A percentile compares a stretch with the other conserved stretches of the same genome.
Conservation (phyloP, 2,329 filamentous ascomycete species). For the Aspergillaceae sp. region DNA sequence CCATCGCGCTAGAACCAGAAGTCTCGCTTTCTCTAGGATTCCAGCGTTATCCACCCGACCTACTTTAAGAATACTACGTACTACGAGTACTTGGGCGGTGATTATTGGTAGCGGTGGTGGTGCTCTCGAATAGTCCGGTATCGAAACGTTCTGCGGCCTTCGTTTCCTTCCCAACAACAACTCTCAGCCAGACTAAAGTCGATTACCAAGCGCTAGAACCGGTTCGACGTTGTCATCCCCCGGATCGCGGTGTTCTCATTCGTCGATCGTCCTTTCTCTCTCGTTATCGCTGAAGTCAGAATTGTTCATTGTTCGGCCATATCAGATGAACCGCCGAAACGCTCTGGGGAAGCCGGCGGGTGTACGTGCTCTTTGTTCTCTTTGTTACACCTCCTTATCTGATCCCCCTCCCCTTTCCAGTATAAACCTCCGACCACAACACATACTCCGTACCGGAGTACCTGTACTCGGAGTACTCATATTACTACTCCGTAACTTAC, state of each 20-base stretch:
- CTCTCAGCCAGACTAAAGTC: neutral
- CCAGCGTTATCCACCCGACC: too few relatives aligned
- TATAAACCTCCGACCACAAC: neutral
- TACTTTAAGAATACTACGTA: too few relatives aligned
- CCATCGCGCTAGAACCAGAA: too few relatives aligned
- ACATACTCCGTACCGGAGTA: neutral
- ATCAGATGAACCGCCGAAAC: neutral
- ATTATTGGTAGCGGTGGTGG: too few relatives aligned
- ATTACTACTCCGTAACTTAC: neutral
- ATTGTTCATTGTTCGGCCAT: too few relatives aligned
- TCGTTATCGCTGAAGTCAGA: too few relatives aligned
- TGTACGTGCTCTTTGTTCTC: neutral
- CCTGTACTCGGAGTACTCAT: neutral
- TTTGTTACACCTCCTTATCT: neutral
- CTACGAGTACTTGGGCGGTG: too few relatives aligned
- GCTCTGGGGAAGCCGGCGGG: neutral
- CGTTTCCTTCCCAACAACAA: neutral
- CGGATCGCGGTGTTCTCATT: neutral
- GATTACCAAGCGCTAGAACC: neutral
- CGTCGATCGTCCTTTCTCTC: neutral
- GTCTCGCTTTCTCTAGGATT: too few relatives aligned
- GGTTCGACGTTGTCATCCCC: too few relatives aligned
- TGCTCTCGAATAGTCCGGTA: neutral
- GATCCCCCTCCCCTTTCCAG: neutral
- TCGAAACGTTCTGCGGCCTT: neutral